Evolutionary conservation across 495 filamentous ascomycete species (phyloP).

Genomic region (Aspergillus bridgeri): DNA sequence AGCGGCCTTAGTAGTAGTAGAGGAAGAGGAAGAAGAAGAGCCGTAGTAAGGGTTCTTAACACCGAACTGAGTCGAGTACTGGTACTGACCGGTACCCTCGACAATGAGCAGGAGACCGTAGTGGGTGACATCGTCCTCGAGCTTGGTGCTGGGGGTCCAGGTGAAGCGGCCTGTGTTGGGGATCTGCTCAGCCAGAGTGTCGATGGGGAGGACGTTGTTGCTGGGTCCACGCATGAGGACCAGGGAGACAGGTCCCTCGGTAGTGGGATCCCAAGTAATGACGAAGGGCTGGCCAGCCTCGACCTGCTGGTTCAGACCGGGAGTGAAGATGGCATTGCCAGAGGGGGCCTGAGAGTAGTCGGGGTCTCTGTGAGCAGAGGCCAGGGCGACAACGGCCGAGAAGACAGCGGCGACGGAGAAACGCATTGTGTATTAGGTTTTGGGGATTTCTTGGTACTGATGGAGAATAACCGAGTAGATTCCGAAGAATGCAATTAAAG

Average conservation of each 20-base stretch:
- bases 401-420: slow-evolving; percentile 45
- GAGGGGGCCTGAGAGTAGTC: slow-evolving; percentile 44
- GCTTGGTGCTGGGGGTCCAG: slow-evolving; percentile 52
- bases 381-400: slow-evolving; percentile 39
- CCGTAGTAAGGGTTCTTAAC: slow-evolving; percentile 48
- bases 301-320: slow-evolving; percentile 51
- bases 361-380: slow-evolving; percentile 40
- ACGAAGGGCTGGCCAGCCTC: slow-evolving; percentile 53
- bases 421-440: slow-evolving; percentile 45
- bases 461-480: slow-evolving; percentile 14
- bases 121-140: slow-evolving; percentile 49
- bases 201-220: slow-evolving; percentile 51
- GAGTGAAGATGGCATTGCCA: slow-evolving; percentile 57
- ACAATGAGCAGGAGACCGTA: slow-evolving; percentile 67
- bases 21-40: slow-evolving; percentile 21
- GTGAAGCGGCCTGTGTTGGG: slow-evolving; percentile 55
- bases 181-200: slow-evolving; percentile 53
- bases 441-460: slow-evolving; percentile 16
- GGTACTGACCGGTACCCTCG: slow-evolving; percentile 59
- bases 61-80: slow-evolving; percentile 69
- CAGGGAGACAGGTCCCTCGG: slow-evolving; percentile 51
- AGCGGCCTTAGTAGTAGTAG: slow-evolving; percentile 15
- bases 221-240: slow-evolving; percentile 61
- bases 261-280: slow-evolving; percentile 58
- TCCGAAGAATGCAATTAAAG: slow-evolving; percentile 25